phyloP scores from a whole-genome alignment of 192 early-diverging fungal genomes.

The Linnemannia zychae region DNA sequence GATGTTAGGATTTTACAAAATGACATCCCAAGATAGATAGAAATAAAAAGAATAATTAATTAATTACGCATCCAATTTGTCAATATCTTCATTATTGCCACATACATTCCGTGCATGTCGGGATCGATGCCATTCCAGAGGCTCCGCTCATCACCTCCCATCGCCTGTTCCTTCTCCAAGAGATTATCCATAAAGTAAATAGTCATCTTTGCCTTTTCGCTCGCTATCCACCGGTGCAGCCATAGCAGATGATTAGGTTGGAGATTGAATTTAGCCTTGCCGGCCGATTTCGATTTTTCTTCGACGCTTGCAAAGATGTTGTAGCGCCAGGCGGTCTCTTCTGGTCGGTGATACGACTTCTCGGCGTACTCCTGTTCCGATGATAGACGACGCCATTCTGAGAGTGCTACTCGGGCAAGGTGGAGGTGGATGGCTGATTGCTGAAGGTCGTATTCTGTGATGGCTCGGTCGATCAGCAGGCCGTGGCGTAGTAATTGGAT shows the following conservation, averaged over 20 bases:
- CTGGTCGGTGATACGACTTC: constrained; percentile 29
- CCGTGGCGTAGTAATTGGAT: constrained; percentile 49
- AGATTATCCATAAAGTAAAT: constrained; percentile 64
- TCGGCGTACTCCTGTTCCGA: constrained; percentile 63
- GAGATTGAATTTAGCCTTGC: constrained; percentile 51
- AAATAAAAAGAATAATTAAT: background rate
- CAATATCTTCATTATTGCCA: background rate
- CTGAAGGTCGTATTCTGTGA: constrained; percentile 63
- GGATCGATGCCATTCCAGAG: constrained; percentile 62
- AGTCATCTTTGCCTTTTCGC: constrained; percentile 64
- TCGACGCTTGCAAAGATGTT: constrained; percentile 31
- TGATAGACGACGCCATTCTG: constrained; percentile 58
- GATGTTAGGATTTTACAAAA: background rate
- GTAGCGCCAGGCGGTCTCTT: constrained; percentile 37
- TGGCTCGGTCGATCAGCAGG: constrained; percentile 47
- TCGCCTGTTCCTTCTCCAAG: constrained; percentile 59
- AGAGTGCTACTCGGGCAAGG: constrained; percentile 43
- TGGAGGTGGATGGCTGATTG: constrained; percentile 59
- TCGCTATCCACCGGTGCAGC: constrained; percentile 58
- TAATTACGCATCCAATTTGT: background rate
- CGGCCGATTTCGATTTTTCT: constrained; percentile 46
- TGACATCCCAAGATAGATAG: background rate
- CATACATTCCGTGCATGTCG: constrained; percentile 64
- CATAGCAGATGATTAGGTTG: constrained; percentile 59
- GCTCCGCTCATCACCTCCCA: constrained; percentile 57